These are phyloP conservation scores for Ophiocordyceps unilateralis DNA, from an alignment of 2,329 filamentous ascomycete species.

Conservation along the genomic window DNA sequence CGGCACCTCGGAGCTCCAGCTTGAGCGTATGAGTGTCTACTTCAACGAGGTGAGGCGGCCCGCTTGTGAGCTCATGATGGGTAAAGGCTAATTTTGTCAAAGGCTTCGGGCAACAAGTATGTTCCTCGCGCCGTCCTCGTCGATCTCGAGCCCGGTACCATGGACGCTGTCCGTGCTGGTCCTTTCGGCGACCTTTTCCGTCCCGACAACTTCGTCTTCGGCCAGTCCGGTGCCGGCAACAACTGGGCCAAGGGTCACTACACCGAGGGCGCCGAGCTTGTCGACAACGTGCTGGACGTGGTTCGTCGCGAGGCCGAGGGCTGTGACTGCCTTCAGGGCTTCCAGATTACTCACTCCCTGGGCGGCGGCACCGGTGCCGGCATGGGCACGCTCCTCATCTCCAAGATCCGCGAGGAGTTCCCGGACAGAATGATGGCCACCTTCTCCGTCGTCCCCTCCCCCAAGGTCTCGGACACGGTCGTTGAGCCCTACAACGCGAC, in stretches of 20 bases:
- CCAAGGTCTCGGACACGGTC: slow-evolving; percentile 98
- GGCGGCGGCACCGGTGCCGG: slow-evolving; percentile 99
- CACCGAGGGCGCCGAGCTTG: slow-evolving; percentile 97
- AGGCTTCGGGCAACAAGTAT: slow-evolving; percentile 97
- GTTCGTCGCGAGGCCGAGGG: slow-evolving; percentile 97
- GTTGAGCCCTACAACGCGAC: slow-evolving; percentile 99
- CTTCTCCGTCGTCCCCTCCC: slow-evolving; percentile 95
- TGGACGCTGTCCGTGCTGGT: slow-evolving; percentile 96
- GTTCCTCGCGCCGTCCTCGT: slow-evolving; percentile 98
- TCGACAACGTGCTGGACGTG: slow-evolving; percentile 95
- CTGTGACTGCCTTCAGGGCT: slow-evolving; percentile 98
- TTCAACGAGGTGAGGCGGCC: slow-evolving; percentile 52
- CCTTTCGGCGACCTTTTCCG: slow-evolving; percentile 99
- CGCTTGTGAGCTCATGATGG: not conserved
- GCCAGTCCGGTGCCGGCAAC: slow-evolving; percentile 98
- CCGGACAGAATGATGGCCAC: slow-evolving; percentile 99
- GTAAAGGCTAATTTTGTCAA: not conserved
- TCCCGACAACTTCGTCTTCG: slow-evolving; percentile 99
- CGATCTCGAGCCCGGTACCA: slow-evolving; percentile 98
- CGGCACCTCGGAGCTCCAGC: slow-evolving; percentile 94
- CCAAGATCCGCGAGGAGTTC: slow-evolving; percentile 99
- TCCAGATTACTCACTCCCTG: slow-evolving; percentile 99
- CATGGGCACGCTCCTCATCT: slow-evolving; percentile 99
- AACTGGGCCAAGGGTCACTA: slow-evolving; percentile 99
- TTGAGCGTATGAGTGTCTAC: slow-evolving; percentile 99